Conservation (phyloP, 1,284 basidiomycete genomes). For the Sporisorium reilianum region DNA sequence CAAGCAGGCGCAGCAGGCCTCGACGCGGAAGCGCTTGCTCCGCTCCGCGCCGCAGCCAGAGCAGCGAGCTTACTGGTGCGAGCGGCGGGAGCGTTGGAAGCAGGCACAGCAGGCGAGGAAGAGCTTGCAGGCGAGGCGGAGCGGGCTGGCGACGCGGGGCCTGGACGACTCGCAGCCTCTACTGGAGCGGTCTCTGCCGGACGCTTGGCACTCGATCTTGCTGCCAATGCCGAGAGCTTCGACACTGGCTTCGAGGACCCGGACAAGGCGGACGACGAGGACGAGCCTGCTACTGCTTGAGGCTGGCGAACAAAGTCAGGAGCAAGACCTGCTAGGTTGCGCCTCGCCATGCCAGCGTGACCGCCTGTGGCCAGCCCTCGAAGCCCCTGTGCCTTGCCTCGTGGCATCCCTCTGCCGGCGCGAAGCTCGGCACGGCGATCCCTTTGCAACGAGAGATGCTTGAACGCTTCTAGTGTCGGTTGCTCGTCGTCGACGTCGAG, state of each 20-base stretch:
- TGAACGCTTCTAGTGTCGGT: constrained; percentile 75
- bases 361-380: constrained; percentile 46
- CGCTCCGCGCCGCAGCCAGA: constrained; percentile 50
- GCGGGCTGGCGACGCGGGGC: constrained; percentile 24
- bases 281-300: constrained; percentile 4
- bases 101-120: constrained; percentile 3
- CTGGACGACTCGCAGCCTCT: constrained; percentile 15
- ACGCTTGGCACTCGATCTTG: constrained; percentile 43
- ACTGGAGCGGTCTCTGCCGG: constrained; percentile 29
- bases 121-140: constrained; percentile 3
- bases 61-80: constrained; percentile 60
- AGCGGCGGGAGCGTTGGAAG: constrained; percentile 8
- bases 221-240: constrained; percentile 45
- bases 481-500: constrained; percentile 27
- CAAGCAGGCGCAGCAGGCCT: constrained; percentile 18
- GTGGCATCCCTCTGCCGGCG: constrained; percentile 27
- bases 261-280: not conserved
- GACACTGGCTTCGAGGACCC: constrained; percentile 33
- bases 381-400: constrained; percentile 41
- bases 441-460: constrained; percentile 62
- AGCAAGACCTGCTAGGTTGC: constrained; percentile 45
- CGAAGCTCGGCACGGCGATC: constrained; percentile 36
- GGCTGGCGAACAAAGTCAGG: constrained; percentile 32
- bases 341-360: constrained; percentile 49
- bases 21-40: constrained; percentile 9